A percentile compares a stretch with the other conserved stretches of the same genome.
Conservation (phyloP, 306 rosid genomes). For the Pyrus betulifolia region DNA sequence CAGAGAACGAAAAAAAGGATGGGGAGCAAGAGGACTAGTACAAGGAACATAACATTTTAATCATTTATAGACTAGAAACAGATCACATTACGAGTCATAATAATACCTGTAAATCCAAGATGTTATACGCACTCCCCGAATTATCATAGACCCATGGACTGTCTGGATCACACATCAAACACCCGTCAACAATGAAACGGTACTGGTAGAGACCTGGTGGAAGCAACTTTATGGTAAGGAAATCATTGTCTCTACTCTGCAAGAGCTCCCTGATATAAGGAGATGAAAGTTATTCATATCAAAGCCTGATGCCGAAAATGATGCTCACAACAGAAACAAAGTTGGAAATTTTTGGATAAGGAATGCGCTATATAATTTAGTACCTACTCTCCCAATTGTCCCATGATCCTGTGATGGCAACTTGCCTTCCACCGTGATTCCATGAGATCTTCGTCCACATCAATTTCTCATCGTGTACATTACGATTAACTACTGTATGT, state of each 20-base stretch:
- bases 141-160: slow-evolving; percentile 44
- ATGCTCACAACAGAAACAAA: slow-evolving; percentile 2
- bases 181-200: slow-evolving; percentile 75
- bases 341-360: background rate
- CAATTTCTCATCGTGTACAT: slow-evolving; percentile 26
- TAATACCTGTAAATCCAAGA: slow-evolving; percentile 76
- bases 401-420: slow-evolving; percentile 79
- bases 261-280: slow-evolving; percentile 52
- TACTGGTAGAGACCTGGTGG: slow-evolving; percentile 60
- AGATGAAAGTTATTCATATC: slow-evolving; percentile 16
- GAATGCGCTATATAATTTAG: background rate
- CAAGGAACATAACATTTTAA: background rate
- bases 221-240: slow-evolving; percentile 42
- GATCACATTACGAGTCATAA: background rate
- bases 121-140: slow-evolving; percentile 53
- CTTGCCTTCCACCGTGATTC: slow-evolving; percentile 57
- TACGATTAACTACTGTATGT: slow-evolving; percentile 26
- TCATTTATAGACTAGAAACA: background rate
- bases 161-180: slow-evolving; percentile 61
- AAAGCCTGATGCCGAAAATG: background rate
- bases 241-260: slow-evolving; percentile 33
- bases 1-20: background rate
- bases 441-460: slow-evolving; percentile 52
- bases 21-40: background rate
- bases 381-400: slow-evolving; percentile 77